Evolutionary conservation across 2,329 filamentous ascomycete species (phyloP).

Genomic region (Ophiocordyceps camponoti-leonardi): DNA sequence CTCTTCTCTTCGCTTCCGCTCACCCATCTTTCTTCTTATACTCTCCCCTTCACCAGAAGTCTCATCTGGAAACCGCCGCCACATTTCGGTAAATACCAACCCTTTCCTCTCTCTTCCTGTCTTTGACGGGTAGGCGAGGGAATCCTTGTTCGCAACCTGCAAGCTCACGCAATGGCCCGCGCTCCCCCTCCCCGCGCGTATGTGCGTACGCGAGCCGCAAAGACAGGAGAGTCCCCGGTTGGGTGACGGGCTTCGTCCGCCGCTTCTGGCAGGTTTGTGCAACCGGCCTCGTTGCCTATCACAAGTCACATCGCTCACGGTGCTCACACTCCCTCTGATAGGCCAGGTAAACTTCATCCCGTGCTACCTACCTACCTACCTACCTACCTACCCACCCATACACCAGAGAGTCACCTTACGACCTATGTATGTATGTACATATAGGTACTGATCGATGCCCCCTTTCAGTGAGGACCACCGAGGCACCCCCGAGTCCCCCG

Average conservation of each 20-base stretch:
- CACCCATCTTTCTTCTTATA: background rate
- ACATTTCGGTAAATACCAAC: slow-evolving; percentile 54
- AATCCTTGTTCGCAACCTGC: too few species aligned
- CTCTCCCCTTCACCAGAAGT: slow-evolving; percentile 33
- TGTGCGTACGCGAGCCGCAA: slow-evolving; percentile 1
- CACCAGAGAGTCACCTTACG: background rate
- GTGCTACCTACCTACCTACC: background rate
- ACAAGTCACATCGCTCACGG: background rate
- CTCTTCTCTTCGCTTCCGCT: too few species aligned
- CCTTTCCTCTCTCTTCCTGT: background rate
- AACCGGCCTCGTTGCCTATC: slow-evolving; percentile 1
- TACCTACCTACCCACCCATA: background rate
- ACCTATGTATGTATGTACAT: too few species aligned
- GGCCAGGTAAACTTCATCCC: slow-evolving; percentile 3
- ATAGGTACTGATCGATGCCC: too few species aligned
- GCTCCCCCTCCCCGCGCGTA: too few species aligned
- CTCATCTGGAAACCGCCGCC: slow-evolving; percentile 97
- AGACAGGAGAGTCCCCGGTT: slow-evolving; percentile 79
- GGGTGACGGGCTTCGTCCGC: slow-evolving; percentile 83
- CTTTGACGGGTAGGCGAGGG: background rate
- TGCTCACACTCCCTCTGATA: background rate
- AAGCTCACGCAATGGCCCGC: background rate
- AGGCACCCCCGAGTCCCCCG: slow-evolving; percentile 73
- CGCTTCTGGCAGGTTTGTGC: slow-evolving; percentile 87
- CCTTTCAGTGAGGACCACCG: slow-evolving; percentile 70